Evolutionary conservation across 768 basidiomycete species (phyloP), one percentile per base, ranked within the genome.

Genomic region (Psilocybe tampanensis): DNA sequence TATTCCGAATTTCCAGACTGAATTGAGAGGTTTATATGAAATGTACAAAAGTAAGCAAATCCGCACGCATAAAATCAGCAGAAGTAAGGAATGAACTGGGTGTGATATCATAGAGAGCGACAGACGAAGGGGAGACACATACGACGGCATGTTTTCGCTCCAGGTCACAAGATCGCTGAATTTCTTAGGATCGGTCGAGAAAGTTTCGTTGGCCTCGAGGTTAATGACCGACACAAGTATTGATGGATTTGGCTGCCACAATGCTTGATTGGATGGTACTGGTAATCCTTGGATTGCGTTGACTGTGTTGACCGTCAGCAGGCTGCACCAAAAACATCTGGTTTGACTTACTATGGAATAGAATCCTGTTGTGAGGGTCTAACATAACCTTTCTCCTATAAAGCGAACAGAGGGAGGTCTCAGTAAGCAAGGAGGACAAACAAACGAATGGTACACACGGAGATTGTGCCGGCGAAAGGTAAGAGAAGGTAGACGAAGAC

Each of bases 111-210:
- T 36, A 55, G 12, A 18, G 17, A 47, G 2, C 21, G 15, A 34
- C 11, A 3, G 7, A n/a, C 2, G n/a, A 19, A 23, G 12, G 21
- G 22, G 26, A 44, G 22, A 17, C 7, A 53, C 60, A 32, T 47
- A 65, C 64, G 53, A 34, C 21, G 62, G 64, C 51, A 65, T 34
- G 45, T 67, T 67, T 34, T 67, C 64, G 8, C 49, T 54, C 66
- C 66, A 67, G 22, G 45, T 18, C 3, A 64, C 64, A 4, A 44
- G 29, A 19, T 59, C 12, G 36, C 42, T 42, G 36, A 13, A 58
- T 52, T 61, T 65, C 56, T 58, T 62, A 24, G 53, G 52, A 19
- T 63, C 62, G 1, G 66, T 67, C 4, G 52, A 26, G 34, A 59
- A 43, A 2, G 55, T 57, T 43, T 64, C 56, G 18, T 48, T 60